Conservation (phyloP, 345 rosid genomes). For the Heritiera fomes region DNA sequence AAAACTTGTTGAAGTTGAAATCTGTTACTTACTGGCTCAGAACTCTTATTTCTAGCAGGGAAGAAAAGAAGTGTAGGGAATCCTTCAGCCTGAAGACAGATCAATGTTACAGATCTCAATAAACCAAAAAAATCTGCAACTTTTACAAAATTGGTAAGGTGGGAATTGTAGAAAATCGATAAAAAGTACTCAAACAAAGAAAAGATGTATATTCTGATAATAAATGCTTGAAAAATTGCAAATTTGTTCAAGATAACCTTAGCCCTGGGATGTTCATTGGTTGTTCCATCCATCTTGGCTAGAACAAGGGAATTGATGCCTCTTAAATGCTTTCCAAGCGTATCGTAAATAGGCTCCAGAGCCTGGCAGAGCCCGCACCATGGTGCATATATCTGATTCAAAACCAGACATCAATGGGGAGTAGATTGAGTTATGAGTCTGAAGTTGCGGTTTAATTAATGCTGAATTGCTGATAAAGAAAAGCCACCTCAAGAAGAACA, state of each 20-base stretch:
- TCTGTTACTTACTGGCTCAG: slow-evolving; percentile 66
- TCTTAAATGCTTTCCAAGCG: slow-evolving; percentile 79
- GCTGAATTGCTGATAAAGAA: not conserved
- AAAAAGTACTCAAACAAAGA: not conserved
- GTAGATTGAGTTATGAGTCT: not conserved
- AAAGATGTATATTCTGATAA: too few relatives aligned
- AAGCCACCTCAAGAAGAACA: slow-evolving; percentile 86
- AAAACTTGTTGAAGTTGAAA: not conserved
- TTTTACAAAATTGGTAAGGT: too few relatives aligned
- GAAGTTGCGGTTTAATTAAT: not conserved
- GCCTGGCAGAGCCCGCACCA: slow-evolving; percentile 99
- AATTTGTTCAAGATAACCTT: slow-evolving; percentile 51
- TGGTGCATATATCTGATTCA: slow-evolving; percentile 78
- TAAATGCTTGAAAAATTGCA: not conserved
- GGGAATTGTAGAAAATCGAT: too few relatives aligned
- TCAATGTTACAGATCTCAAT: not conserved
- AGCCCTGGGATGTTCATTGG: slow-evolving; percentile 94
- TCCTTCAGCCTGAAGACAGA: slow-evolving; percentile 64
- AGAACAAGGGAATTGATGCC: slow-evolving; percentile 77
- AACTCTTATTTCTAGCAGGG: slow-evolving; percentile 96
- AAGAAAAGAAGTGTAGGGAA: slow-evolving; percentile 92
- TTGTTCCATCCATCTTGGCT: slow-evolving; percentile 98
- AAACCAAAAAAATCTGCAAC: too few relatives aligned
- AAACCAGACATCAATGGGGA: not conserved
- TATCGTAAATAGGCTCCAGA: slow-evolving; percentile 83